Evolutionary conservation across 1,139 yeast species (phyloP), one percentile per base, ranked within the genome.

Genomic region (Scheffersomyces titani): DNA sequence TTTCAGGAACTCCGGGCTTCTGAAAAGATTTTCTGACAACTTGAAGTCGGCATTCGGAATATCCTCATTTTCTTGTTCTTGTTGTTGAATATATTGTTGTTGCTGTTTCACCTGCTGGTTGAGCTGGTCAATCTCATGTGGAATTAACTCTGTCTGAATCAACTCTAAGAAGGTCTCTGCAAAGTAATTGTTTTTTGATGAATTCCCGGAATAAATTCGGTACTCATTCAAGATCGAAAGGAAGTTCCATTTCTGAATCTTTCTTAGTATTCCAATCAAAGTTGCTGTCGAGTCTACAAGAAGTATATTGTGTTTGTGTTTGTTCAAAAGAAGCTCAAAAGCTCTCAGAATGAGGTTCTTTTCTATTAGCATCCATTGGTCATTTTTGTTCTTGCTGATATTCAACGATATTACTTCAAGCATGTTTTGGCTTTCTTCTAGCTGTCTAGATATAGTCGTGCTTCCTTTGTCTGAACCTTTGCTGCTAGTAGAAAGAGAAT

Each of bases 181-280:
- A 67, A 83, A 85, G 69, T 92, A 92, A 64, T 87, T 90, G 62
- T 70, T 75, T 64, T 90, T 88, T 59, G 85, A 85, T 44, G 92
- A 90, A 57, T 71, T 71, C 1, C 82, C 82, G 2, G 92, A 81
- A 70, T 86, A 90, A 7, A 90, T 81, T 52, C 97, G 78, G 72
- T 91, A 94, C 70, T 94, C 98, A 62, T 89, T 89, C 40, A 92
- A 83, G 9, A 93, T 86, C 22, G 96, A 87, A 46, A 92, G 87
- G 68, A 90, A 89, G 63, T 87, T 88, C 98, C 98, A 93, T 71
- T 89, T 89, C 71, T 91, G 96, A 46, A 92, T 79, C 68, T 89
- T 88, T 55, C 99, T 77, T 44, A 94, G 73, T 1, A 92, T 78
- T 0, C 98, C 97, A 6, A 92, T 84, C 36, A 93, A 80, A 3